Evolutionary conservation across 768 basidiomycete species (phyloP), one percentile per base, ranked within the genome.

Genomic region (Pisolithus sp.): DNA sequence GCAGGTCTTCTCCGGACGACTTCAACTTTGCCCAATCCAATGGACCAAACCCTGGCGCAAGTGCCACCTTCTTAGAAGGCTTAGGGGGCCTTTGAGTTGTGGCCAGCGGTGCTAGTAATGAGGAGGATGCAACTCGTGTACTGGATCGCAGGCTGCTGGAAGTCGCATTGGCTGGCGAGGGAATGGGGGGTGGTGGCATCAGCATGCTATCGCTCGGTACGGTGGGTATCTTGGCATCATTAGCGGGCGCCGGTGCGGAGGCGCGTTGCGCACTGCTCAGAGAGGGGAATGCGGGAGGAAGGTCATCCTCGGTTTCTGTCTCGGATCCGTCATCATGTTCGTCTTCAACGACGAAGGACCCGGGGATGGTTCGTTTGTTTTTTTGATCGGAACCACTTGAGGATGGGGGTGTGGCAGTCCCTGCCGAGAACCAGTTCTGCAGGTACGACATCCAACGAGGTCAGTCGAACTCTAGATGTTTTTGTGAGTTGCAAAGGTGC

Each of bases 11-110:
- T 1, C 93, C 93, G 5, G 86, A 91, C 4, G 81, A 71, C 67
- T 94, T 93, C 52, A 96, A 70, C 43, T 77, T 82, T 2, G 92
- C 93, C 95, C 95, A 99, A 68, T 99, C 96, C 26, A 99, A 68
- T 9, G 93, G 83, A 55, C 90, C 88, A 67, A 86, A 87, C 6
- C 96, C 96, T 1, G 95, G 94, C 10, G 89, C 84, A 4, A 99
- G 78, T 5, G 84, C 89, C 0, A 96, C 93, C 71, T 94, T 97
- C 59, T 75, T 82, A 61, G 83, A 86, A 7, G 77, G 72, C 53
- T 78, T 79, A 13, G 68, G 61, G 0, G 83, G 83, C 1, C 73
- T 72, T 57, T 78, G 78, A 7, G 79, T 84, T 15, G 88, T 87
- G 8, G 77, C 74, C n/a, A 78, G 73, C 1, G 85, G 85, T 7